Percentiles rank a stretch among this genome's conserved stretches.
These are phyloP conservation scores for Pseudotulostoma volvatum DNA, from an alignment of 495 filamentous ascomycete genomes.

Conservation along the genomic window DNA sequence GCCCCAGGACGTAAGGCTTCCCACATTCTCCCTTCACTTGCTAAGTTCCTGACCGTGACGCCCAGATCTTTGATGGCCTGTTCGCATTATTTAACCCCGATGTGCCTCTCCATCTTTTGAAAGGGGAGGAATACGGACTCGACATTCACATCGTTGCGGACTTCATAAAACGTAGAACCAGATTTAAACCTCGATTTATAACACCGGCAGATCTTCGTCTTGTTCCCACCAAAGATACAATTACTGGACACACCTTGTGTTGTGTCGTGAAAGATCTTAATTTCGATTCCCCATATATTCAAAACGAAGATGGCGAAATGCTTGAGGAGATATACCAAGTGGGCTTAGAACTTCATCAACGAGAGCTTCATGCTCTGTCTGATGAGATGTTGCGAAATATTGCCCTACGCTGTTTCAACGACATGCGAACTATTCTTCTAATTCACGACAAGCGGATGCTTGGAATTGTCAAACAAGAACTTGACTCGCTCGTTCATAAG, in stretches of 20 bases:
- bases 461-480: conserved; percentile 23
- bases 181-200: conserved; percentile 7
- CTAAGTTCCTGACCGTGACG: not conserved
- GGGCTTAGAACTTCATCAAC: conserved; percentile 26
- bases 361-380: conserved; percentile 17
- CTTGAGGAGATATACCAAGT: conserved; percentile 26
- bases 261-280: conserved; percentile 6
- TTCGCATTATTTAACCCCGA: conserved; percentile 10
- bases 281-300: not conserved
- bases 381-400: conserved; percentile 17
- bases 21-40: no score
- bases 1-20: conserved; percentile 4
- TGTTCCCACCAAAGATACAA: conserved; percentile 4
- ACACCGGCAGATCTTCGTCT: conserved; percentile 9
- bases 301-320: conserved; percentile 7
- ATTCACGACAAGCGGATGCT: conserved; percentile 33
- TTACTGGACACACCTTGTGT: conserved; percentile 12
- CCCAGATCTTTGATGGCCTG: conserved; percentile 9
- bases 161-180: conserved; percentile 5
- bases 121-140: conserved; percentile 16
- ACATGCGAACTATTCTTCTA: conserved; percentile 26
- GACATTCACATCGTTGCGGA: conserved; percentile 21
- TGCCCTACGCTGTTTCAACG: conserved; percentile 22
- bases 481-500: conserved; percentile 12
- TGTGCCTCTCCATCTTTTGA: conserved; percentile 19